Conservation (phyloP, 129 eudicot genomes). For the Arctium lappa region DNA sequence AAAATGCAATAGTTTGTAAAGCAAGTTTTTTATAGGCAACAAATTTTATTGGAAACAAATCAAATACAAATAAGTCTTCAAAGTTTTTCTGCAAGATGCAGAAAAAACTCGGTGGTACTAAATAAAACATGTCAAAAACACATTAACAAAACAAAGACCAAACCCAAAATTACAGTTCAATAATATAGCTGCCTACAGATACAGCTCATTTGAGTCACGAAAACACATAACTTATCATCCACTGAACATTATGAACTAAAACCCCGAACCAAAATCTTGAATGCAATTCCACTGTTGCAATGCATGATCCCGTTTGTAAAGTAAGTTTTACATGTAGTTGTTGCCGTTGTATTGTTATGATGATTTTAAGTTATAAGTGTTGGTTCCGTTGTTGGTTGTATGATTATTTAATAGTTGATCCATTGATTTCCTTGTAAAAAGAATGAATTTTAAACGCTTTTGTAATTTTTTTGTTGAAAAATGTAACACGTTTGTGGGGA, state of each 20-base stretch:
- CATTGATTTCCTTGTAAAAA: not conserved
- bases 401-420: not conserved
- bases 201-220: no score
- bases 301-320: no score
- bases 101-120: no score
- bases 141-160: not conserved
- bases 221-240: no score
- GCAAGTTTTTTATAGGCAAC: no score
- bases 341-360: not conserved
- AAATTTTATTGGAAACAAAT: no score
- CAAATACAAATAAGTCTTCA: no score
- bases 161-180: not conserved
- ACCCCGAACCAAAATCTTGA: not conserved
- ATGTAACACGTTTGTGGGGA: not conserved
- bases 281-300: not conserved
- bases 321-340: not conserved
- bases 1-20: no score
- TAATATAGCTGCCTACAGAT: no score
- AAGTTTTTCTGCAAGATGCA: no score
- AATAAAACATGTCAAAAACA: not conserved
- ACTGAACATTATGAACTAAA: not conserved
- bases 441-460: no score
- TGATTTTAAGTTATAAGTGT: not conserved
- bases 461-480: not conserved
- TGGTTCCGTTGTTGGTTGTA: not conserved